A percentile compares a stretch with the other conserved stretches of the same genome.
phyloP scores from a whole-genome alignment of 768 basidiomycete species.

The Cystobasidium onofrii region DNA sequence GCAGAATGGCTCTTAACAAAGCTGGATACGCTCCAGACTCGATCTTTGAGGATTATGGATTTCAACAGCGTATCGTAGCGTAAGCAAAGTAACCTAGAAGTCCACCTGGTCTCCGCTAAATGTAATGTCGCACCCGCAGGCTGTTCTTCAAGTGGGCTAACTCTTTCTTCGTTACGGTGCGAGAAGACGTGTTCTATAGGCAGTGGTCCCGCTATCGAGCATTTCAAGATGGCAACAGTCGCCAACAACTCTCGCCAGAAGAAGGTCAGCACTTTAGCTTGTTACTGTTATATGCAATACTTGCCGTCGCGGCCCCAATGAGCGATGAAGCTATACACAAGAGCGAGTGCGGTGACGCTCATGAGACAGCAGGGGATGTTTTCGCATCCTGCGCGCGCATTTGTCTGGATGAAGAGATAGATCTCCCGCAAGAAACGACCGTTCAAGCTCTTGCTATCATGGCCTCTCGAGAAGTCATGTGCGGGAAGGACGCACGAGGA shows the following conservation, averaged over 20 bases:
- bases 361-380: not conserved
- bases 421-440: not conserved
- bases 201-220: not conserved
- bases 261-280: constrained; percentile 1
- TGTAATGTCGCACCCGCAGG: not conserved
- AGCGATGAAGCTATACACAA: not conserved
- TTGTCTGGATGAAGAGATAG: constrained; percentile 5
- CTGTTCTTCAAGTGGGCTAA: not conserved
- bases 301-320: not conserved
- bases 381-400: not conserved
- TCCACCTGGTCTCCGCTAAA: too few species aligned
- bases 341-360: not conserved
- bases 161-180: not conserved
- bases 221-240: not conserved
- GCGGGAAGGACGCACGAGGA: not conserved
- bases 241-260: not conserved
- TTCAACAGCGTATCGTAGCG: not conserved
- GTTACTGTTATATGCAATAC: not conserved
- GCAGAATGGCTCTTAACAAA: not conserved
- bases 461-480: constrained; percentile 6
- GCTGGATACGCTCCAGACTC: not conserved
- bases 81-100: not conserved
- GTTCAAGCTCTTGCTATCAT: constrained; percentile 1
- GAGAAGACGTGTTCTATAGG: not conserved
- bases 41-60: not conserved